Evolutionary conservation across 2,329 filamentous ascomycete species (phyloP), one percentile per base, ranked within the genome.

Genomic region (Huntiella moniliformis): DNA sequence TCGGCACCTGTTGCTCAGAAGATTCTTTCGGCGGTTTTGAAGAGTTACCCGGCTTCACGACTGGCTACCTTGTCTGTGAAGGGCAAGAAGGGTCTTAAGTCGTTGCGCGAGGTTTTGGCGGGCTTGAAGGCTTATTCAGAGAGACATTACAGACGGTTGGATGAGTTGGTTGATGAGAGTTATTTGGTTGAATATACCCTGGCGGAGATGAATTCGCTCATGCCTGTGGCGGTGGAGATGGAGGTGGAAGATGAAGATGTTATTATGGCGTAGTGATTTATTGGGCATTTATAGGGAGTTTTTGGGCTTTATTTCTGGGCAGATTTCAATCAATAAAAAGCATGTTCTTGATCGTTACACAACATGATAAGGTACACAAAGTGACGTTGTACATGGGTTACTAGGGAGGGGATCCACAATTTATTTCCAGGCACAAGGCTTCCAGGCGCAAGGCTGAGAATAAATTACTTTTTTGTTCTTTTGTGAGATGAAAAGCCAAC

Each of bases 161-260:
- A 94, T 59, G 88, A 93, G 56, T 65, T 95, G 54, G 76, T 87
- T 36, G 88, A 96, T 58, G 91, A 96, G 66, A 93, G 87, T 57
- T 96, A 87, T 62, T 63, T 98, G 55, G 74, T 96, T 36, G 85
- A 94, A 61, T 96, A 92, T 70, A 92, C 88, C 51, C 66, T 96
- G 51, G 73, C 79, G 56, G 83, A 94, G 65, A 96, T 96, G 87
- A 86, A 93, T 57, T 81, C 70, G 58, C 69, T 79, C 51, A 67
- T 67, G 36, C 69, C 71, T 5, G 55, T 62, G 38, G 50, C 63
- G 45, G 60, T 46, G 59, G 48, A 50, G 15, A 17, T 41, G 32
- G 57, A 56, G 5, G 54, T 57, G 7, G 57, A 58, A 45, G 67
- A 57, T 49, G 63, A 46, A 51, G 65, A 68, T 55, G 56, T 63